Base-by-base conservation (phyloP, 345 rosid genomes). In the Murraya paniculata region DNA sequence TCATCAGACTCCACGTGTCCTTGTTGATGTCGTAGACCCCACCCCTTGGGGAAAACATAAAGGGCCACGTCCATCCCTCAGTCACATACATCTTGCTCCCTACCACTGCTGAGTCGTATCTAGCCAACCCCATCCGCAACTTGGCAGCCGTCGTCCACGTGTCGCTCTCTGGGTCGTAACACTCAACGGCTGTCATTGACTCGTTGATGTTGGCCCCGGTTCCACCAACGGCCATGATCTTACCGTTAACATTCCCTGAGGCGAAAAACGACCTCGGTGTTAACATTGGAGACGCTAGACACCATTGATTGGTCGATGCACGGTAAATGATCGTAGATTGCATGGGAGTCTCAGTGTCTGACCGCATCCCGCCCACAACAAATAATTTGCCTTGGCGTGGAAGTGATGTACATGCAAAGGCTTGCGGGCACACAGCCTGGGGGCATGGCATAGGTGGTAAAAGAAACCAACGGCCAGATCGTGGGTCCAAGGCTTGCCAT, bases 1-100 rank as follows among this genome's bases (percentile, higher is more conserved):
- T 85, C 95, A 93, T 89, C 25, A 75, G 82, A 31, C 75, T 79
- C 97, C 97, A 93, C 87, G 85, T 84, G 90, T 90, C 85, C 1
- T 2, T 48, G 0, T 77, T 81, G 1, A 79, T 68, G 10, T 88
- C 90, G 79, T 91, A 93, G 57, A 88, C 88, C 33, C 78, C 82
- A 19, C 89, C 97, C 19, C 87, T 84, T 6, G 95, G 97, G 5
- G 91, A 79, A 38, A 86, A 87, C 77, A 76, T 71, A 69, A 93
- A 93, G 5, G 97, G 97, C 97, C 97, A 93, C 41, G 88, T 87
- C 95, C 97, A 93, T 6, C 97, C 97, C 58, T 93, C 95, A 6
- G 95, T 90, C 45, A 91, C 89, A 28, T 84, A 85, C 86, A 91
- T 72, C 81, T 72, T 82, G 27, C 67, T 66, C 25, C 88, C 88